Base-by-base conservation (phyloP, 1,139 yeast genomes). In the Pichia kudriavzevii region DNA sequence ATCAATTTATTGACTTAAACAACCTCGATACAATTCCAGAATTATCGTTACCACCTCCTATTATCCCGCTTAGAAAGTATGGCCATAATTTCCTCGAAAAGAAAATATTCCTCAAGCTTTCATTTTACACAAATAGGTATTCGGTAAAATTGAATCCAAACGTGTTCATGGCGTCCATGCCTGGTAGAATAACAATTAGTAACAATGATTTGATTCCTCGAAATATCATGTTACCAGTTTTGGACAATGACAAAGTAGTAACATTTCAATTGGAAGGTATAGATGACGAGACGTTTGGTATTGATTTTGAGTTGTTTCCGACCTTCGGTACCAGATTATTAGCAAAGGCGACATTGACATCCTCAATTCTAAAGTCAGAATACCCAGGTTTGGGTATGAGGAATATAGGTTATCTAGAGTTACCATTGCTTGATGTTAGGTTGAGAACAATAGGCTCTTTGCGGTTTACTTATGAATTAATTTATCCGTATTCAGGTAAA, bases 1-100 rank as follows among this genome's bases (percentile, higher is more conserved):
- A n/a, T n/a, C n/a, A n/a, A n/a, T n/a, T n/a, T n/a, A 32, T 43
- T 15, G 42, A 42, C 26, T 33, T 41, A 5, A 38, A 34, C 26
- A 75, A 68, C 36, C 61, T 70, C 4, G 94, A 84, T 48, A 70
- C 78, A 16, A 88, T 91, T 33, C 98, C 98, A 0, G 95, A 85
- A 49, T 68, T 91, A 39, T 76, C 87, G 23, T 66, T 91, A 38
- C 98, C 98, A 1, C 98, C 98, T 1, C 98, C 98, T 9, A 85
- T 91, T 36, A 75, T 91, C 32, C 98, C 98, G 1, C 64, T 91
- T 37, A 70, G 96, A 50, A 72, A 94, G 47, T 91, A 91, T 53
- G 98, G 98, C 7, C 98, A 91, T 60, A 91, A 87, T 58, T 91
- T 87, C 61, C 63, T 91, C 51, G 97, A 91, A 52, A 84, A 80